phyloP scores from a whole-genome alignment of 2,329 filamentous ascomycete genomes.

The Cladosporium sp. region DNA sequence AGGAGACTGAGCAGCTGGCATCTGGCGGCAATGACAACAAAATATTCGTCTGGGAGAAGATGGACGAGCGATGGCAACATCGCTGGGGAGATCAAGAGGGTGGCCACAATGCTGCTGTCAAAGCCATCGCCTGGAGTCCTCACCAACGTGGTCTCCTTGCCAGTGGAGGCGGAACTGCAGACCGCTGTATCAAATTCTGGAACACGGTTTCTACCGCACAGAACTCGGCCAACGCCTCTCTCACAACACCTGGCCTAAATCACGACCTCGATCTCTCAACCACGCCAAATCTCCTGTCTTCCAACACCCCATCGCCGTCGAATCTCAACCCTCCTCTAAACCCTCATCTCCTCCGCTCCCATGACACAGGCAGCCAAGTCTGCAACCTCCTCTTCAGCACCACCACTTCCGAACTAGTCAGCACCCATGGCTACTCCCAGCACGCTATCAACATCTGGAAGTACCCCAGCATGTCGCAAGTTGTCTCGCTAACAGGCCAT shows the following conservation, averaged over 20 bases:
- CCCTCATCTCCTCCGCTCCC: constrained; percentile 61
- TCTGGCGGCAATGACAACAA: constrained; percentile 99
- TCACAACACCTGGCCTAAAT: constrained; percentile 24
- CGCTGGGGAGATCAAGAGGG: constrained; percentile 92
- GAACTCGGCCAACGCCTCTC: constrained; percentile 35
- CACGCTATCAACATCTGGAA: constrained; percentile 99
- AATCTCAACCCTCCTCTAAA: constrained; percentile 35
- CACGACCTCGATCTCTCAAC: constrained; percentile 24
- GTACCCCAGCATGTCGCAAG: constrained; percentile 96
- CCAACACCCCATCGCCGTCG: constrained; percentile 30
- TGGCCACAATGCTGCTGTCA: constrained; percentile 94
- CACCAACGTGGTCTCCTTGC: constrained; percentile 93
- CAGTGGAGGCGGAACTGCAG: constrained; percentile 90
- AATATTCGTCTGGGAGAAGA: constrained; percentile 95
- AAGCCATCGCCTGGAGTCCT: constrained; percentile 96
- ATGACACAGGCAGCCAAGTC: constrained; percentile 97
- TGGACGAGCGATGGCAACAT: constrained; percentile 86
- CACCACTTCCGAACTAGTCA: constrained; percentile 96
- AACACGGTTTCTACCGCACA: constrained; percentile 61
- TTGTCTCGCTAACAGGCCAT: constrained; percentile 90
- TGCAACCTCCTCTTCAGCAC: constrained; percentile 97
- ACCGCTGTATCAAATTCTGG: constrained; percentile 96
- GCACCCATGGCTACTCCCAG: constrained; percentile 93
- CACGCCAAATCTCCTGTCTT: constrained; percentile 24
- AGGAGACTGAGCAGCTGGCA: constrained; percentile 88